Percentiles rank a stretch among this genome's conserved stretches.
Evolutionary conservation across 345 rosid species (phyloP).

Genomic region (Brassica carinata): DNA sequence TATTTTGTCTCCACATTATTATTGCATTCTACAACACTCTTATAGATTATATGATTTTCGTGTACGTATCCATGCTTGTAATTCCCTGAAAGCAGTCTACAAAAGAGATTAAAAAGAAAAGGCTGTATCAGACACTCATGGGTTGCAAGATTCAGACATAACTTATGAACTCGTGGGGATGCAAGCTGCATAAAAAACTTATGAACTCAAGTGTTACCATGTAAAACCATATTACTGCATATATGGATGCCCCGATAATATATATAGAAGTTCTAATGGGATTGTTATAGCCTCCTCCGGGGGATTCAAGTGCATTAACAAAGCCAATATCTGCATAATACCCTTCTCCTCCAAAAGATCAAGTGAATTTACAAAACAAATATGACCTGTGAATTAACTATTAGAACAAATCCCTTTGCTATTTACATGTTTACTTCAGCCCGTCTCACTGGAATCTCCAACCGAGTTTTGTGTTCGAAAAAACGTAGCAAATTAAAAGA

Average conservation of each 20-base stretch:
- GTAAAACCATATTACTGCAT: not conserved
- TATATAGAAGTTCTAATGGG: constrained; percentile 21
- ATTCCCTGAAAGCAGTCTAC: not conserved
- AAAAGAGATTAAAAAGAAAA: not conserved
- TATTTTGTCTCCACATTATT: too few species aligned
- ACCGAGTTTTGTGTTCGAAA: not conserved
- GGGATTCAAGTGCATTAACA: constrained; percentile 67
- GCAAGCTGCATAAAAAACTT: not conserved
- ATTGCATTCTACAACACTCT: too few species aligned
- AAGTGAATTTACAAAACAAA: too few species aligned
- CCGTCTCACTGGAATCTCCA: too few species aligned
- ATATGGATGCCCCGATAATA: not conserved
- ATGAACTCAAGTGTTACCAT: not conserved
- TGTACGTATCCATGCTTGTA: too few species aligned
- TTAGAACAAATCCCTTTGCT: not conserved
- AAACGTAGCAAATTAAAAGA: too few species aligned
- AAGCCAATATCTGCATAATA: constrained; percentile 64
- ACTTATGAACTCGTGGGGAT: not conserved
- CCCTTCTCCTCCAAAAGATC: constrained; percentile 44
- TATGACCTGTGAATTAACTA: not conserved
- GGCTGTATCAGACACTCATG: not conserved
- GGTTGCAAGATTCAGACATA: not conserved
- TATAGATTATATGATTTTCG: too few species aligned
- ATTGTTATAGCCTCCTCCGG: constrained; percentile 72
- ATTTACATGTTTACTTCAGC: not conserved